Percentiles rank a stretch among this genome's conserved stretches.
Conservation (phyloP, 225 moss, liverwort and hornwort genomes). For the Pseudoscleropodium purum region DNA sequence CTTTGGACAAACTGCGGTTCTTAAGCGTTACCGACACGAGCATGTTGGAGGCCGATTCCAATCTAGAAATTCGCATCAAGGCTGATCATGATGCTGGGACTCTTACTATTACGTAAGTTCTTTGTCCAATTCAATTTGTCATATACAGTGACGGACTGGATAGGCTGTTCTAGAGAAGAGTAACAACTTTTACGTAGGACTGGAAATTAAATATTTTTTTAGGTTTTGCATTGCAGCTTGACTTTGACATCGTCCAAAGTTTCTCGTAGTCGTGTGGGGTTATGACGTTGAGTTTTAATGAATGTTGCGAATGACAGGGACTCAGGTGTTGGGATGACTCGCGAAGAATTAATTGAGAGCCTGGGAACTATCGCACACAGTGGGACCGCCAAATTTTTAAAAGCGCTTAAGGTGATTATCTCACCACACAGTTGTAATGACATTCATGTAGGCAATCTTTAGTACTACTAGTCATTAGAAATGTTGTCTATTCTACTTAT, state of each 20-base stretch:
- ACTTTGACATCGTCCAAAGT: neutral
- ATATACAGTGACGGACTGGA: neutral
- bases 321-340: conserved; percentile 89
- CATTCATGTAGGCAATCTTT: neutral
- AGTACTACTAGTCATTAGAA: neutral
- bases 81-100: conserved; percentile 61
- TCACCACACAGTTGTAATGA: neutral
- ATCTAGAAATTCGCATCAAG: conserved; percentile 78
- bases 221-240: neutral
- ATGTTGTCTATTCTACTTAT: neutral
- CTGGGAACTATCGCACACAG: conserved; percentile 97
- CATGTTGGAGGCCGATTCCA: conserved; percentile 59
- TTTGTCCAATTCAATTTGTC: neutral
- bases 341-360: conserved; percentile 79
- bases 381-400: conserved; percentile 93
- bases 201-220: neutral
- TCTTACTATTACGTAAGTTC: conserved; percentile 67
- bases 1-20: conserved; percentile 90
- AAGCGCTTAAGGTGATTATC: conserved; percentile 66
- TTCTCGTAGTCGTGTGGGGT: neutral
- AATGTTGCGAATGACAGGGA: conserved; percentile 39
- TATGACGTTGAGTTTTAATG: neutral
- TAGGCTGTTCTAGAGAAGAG: neutral
- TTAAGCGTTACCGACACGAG: conserved; percentile 80
- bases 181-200: neutral